Evolutionary conservation across 2,329 filamentous ascomycete genomes (phyloP), one percentile per base, ranked within the genome.

Genomic region (Xylaria sp.): DNA sequence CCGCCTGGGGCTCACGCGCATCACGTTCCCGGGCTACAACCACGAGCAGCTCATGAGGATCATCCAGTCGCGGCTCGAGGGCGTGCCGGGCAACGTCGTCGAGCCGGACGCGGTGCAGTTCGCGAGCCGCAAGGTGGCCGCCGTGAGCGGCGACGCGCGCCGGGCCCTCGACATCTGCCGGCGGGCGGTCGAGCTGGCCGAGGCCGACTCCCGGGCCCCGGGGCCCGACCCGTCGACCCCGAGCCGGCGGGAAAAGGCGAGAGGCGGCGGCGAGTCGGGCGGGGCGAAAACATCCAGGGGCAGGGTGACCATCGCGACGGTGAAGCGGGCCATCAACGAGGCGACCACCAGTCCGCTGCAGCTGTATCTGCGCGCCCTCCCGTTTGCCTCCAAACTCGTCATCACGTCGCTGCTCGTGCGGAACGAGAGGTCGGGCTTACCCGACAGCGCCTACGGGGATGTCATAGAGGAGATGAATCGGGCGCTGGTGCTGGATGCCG

Each of bases 41-140:
- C 92, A 99, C 71, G 92, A 94, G 54, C 94, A 99, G 73, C 82
- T 99, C 39, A 96, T 97, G 89, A 89, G 89, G 63, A 99, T 99
- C 67, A 97, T 99, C 60, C 88, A 93, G 67, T 96, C 92, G n/a
- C 88, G 94, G 24, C 82, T 99, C 2, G 86, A 91, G 68, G 91
- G 91, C 49, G 91, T 97, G 0, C 88, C 90, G 1, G 92, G 91
- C 21, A 87, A 92, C 62, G 89, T 99, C 41, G 93, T 99, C 39
- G 91, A 97, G 57, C 78, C 91, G 1, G 94, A 99, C 67, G 95
- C 94, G 13, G 84, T 99, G 45, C 93, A 97, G 73, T 99, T 99
- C 68, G 94, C 94, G 2, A 93, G 91, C 64, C 86, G 94, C 57
- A 99, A 99, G 74, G 94, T 99, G 26, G 94, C 94, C 4, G 93